These are phyloP conservation scores for Berkeleyomyces rouxiae DNA, from an alignment of 2,329 filamentous ascomycete genomes.

Conservation along the genomic window DNA sequence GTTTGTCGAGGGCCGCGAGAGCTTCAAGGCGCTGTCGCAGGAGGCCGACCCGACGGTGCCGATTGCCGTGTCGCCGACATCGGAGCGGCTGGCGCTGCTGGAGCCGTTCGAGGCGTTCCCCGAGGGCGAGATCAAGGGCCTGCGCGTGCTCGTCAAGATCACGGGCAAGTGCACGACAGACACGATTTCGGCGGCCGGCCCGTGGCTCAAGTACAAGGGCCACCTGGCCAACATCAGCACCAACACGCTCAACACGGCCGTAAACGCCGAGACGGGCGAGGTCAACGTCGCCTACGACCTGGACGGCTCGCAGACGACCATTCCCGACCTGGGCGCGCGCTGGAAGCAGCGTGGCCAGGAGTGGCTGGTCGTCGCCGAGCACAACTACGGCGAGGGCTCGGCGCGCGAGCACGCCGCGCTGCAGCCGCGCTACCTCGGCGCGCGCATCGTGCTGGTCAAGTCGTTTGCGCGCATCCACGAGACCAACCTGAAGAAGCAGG, in stretches of 20 bases:
- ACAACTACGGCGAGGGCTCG: conserved; percentile 90
- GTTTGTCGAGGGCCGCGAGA: conserved; percentile 63
- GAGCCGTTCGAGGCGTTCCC: conserved; percentile 85
- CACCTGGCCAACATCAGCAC: conserved; percentile 94
- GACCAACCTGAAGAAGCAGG: conserved; percentile 94
- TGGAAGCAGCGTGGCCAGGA: conserved; percentile 63
- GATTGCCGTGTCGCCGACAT: conserved; percentile 72
- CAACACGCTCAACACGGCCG: conserved; percentile 90
- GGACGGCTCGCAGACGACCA: conserved; percentile 56
- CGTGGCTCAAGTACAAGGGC: conserved; percentile 98
- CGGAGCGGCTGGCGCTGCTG: conserved; percentile 74
- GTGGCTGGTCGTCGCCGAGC: conserved; percentile 93
- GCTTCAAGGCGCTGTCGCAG: conserved; percentile 56
- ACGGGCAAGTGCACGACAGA: conserved; percentile 97
- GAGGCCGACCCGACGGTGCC: conserved; percentile 52
- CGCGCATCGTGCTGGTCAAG: conserved; percentile 68
- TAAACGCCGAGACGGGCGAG: conserved; percentile 82
- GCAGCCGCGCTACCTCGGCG: conserved; percentile 80
- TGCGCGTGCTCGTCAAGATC: conserved; percentile 88
- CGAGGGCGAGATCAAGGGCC: conserved; percentile 49
- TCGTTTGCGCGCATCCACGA: conserved; percentile 86
- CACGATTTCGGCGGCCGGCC: conserved; percentile 91
- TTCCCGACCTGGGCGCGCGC: conserved; percentile 69
- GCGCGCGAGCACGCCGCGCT: conserved; percentile 80
- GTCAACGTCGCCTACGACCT: conserved; percentile 85